A percentile compares a stretch with the other conserved stretches of the same genome.
These are phyloP conservation scores for Pirum gemmata DNA, from an alignment of 78 protist genomes.

Conservation along the genomic window DNA sequence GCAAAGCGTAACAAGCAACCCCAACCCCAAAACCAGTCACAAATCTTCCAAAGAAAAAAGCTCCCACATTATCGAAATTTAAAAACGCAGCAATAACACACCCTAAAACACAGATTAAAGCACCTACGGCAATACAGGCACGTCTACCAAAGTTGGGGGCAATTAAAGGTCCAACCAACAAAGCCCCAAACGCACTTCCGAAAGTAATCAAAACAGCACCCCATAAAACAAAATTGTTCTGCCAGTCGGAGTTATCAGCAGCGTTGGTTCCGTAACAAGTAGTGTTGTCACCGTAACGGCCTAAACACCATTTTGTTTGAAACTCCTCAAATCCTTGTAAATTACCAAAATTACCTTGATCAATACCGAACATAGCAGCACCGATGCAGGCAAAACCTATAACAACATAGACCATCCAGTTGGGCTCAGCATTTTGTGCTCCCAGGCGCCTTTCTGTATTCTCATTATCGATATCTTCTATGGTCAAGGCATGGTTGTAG, in stretches of 20 bases:
- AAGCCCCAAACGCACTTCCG: conserved; percentile 15
- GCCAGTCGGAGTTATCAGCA: conserved; percentile 7
- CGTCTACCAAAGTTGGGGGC: conserved; percentile 13
- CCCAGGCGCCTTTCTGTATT: no score
- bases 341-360: conserved; percentile 38
- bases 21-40: conserved; percentile 40
- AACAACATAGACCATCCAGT: not conserved
- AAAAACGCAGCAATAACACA: not conserved
- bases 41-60: not conserved
- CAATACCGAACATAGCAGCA: conserved; percentile 15
- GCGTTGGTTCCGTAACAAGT: not conserved
- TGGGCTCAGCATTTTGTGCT: conserved; percentile 15
- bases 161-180: conserved; percentile 2
- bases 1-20: not conserved
- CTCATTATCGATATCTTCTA: no score
- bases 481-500: no score
- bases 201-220: conserved; percentile 10
- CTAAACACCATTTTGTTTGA: conserved; percentile 7
- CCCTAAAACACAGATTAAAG: not conserved
- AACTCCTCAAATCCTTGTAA: conserved; percentile 8
- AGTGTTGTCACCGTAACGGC: not conserved
- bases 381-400: not conserved
- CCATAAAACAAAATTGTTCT: conserved; percentile 30
- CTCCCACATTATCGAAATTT: conserved; percentile 9
- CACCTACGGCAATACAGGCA: not conserved